Conservation (phyloP, 2,329 filamentous ascomycete species). For the Colletotrichum shisoi region DNA sequence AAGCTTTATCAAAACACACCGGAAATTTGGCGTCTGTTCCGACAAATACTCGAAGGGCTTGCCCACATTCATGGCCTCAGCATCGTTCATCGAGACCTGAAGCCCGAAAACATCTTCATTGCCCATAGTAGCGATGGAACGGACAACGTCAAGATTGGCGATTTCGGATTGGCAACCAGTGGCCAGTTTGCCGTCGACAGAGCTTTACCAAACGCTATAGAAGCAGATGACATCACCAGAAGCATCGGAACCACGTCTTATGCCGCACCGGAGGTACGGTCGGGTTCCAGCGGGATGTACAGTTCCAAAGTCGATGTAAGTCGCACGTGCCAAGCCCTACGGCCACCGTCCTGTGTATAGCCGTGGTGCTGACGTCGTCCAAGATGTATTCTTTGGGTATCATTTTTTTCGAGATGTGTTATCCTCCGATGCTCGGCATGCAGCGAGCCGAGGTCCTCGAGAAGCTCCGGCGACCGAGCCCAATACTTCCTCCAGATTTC, state of each 20-base stretch:
- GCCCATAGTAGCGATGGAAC: slow-evolving; percentile 71
- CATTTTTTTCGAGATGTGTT: slow-evolving; percentile 99
- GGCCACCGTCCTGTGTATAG: not conserved
- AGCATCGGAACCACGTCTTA: slow-evolving; percentile 85
- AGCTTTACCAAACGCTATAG: slow-evolving; percentile 51
- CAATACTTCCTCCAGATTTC: slow-evolving; percentile 77
- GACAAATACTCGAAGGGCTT: slow-evolving; percentile 89
- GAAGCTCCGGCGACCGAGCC: slow-evolving; percentile 71
- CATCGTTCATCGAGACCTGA: slow-evolving; percentile 94
- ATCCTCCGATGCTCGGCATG: slow-evolving; percentile 68
- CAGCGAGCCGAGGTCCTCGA: slow-evolving; percentile 71
- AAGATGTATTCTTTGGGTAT: slow-evolving; percentile 96
- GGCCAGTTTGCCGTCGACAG: slow-evolving; percentile 76
- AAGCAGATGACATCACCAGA: slow-evolving; percentile 71
- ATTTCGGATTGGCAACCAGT: slow-evolving; percentile 93
- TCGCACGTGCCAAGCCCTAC: slow-evolving; percentile 39
- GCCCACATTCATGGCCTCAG: slow-evolving; percentile 88
- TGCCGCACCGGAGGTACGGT: slow-evolving; percentile 89
- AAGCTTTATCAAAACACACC: slow-evolving; percentile 76
- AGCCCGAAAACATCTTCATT: slow-evolving; percentile 98
- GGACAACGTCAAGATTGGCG: slow-evolving; percentile 93
- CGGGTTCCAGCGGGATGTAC: slow-evolving; percentile 77
- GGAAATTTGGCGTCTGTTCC: slow-evolving; percentile 88
- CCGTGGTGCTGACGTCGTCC: slow-evolving; percentile 34
- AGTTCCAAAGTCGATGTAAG: slow-evolving; percentile 89